Base-by-base conservation (phyloP, 2,329 filamentous ascomycete species). In the Monosporascus sp. region DNA sequence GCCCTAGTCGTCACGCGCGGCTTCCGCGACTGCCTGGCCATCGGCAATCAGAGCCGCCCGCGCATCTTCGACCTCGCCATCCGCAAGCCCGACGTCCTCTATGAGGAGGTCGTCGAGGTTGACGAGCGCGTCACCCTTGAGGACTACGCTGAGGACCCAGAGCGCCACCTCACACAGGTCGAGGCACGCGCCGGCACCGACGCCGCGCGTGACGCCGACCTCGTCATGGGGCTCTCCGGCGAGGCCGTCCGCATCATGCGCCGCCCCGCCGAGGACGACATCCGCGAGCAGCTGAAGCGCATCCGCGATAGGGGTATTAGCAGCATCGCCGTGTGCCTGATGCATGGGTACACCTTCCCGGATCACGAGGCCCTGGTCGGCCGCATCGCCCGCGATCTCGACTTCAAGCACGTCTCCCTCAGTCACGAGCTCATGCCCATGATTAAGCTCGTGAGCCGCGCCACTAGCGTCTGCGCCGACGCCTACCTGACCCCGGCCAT, bases 51-150 rank as follows among this genome's bases (percentile, higher is more conserved):
- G 74, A 89, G 87, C 17, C 79, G 92, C 47, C 92, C 92, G 20
- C 87, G 87, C 67, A 96, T 97, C 61, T 97, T 97, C 64, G 92
- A 96, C 66, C 76, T 97, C 46, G 89, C 88, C 18, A 96, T 97
- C 61, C 78, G 81, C 60, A 91, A 93, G 67, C 91, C 92, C 0
- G 90, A 96, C 60, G 88, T 95, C 7, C 74, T 97, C 6, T 96
- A 96, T 67, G 85, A 90, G 65, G 78, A 77, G 48, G 90, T 97
- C 0, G 77, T 96, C n/a, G 92, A 97, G 73, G 80, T 97, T 43
- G 88, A 95, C 57, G 92, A 97, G 77, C 79, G 92, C 38, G 90
- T 97, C 3, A 96, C 92, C 0, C 74, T 96, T 11, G 91, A 97
- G 67, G 90, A 96, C 66, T 96, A 95, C 62, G 89, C 90, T 0